These are phyloP conservation scores for Vigna nakashimae DNA, from an alignment of 306 rosid species.

Conservation along the genomic window DNA sequence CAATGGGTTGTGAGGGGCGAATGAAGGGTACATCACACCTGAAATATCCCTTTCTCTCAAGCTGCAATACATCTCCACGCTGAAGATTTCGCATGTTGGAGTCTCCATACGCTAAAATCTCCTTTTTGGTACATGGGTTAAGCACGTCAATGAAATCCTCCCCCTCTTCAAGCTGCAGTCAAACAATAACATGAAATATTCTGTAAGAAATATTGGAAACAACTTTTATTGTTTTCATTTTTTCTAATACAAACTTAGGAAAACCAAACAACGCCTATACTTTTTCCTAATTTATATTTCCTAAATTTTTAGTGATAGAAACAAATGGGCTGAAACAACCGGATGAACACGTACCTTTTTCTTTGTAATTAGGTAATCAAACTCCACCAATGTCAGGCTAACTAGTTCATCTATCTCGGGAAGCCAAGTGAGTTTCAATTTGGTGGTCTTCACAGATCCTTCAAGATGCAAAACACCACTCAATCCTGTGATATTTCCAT, in stretches of 20 bases:
- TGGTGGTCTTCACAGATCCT: constrained; percentile 92
- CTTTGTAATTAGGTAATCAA: constrained; percentile 86
- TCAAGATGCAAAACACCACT: constrained; percentile 87
- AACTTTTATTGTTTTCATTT: not conserved
- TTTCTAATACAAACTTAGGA: not conserved
- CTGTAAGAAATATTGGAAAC: not conserved
- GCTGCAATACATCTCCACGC: constrained; percentile 82
- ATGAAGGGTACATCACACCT: constrained; percentile 83
- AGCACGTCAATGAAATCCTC: constrained; percentile 81
- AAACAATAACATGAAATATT: constrained; percentile 22
- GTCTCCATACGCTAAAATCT: constrained; percentile 80
- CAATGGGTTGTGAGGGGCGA: constrained; percentile 72
- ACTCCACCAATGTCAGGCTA: constrained; percentile 76
- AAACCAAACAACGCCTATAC: no score
- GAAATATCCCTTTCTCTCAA: constrained; percentile 95
- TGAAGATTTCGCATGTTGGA: constrained; percentile 80
- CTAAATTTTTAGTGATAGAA: constrained; percentile 10
- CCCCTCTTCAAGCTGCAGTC: constrained; percentile 87
- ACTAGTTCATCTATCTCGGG: constrained; percentile 80
- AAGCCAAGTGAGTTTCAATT: constrained; percentile 93
- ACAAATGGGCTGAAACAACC: not conserved
- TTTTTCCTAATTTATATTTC: not conserved
- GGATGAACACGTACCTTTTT: constrained; percentile 73
- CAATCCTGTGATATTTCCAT: constrained; percentile 69
- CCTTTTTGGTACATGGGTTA: constrained; percentile 82